Conservation (phyloP, 1,284 basidiomycete genomes). For the Lentinus polychrous region DNA sequence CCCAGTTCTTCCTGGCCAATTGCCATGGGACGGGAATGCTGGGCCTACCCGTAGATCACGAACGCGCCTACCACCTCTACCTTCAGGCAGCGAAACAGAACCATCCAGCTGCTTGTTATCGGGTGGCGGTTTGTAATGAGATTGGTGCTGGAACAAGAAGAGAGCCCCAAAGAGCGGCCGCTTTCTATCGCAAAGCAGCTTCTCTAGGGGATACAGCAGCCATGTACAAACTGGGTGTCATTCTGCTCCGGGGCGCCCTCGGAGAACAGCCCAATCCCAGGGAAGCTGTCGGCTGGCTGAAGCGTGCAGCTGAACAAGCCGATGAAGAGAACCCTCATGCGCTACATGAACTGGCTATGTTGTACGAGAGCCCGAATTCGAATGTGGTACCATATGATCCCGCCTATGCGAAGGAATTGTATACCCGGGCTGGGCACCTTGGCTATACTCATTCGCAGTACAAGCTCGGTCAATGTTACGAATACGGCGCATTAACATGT, state of each 20-base stretch:
- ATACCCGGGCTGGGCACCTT: slow-evolving; percentile 88
- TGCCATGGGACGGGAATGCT: slow-evolving; percentile 94
- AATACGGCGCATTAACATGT: slow-evolving; percentile 87
- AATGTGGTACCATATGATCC: slow-evolving; percentile 69
- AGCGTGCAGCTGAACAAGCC: slow-evolving; percentile 92
- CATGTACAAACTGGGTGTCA: slow-evolving; percentile 99
- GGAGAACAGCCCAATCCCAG: slow-evolving; percentile 83
- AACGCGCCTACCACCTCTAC: slow-evolving; percentile 97
- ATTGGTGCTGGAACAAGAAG: slow-evolving; percentile 97
- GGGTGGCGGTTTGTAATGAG: slow-evolving; percentile 98
- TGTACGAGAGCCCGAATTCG: slow-evolving; percentile 77
- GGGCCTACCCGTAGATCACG: slow-evolving; percentile 93
- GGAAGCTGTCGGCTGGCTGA: slow-evolving; percentile 93
- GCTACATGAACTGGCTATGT: slow-evolving; percentile 89
- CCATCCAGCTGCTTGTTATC: slow-evolving; percentile 91
- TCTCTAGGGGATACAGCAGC: slow-evolving; percentile 95
- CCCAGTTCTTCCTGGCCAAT: slow-evolving; percentile 99
- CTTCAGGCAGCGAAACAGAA: slow-evolving; percentile 97
- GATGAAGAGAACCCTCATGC: slow-evolving; percentile 99
- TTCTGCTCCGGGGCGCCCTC: slow-evolving; percentile 81
- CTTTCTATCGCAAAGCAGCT: slow-evolving; percentile 96
- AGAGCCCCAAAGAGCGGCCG: slow-evolving; percentile 83
- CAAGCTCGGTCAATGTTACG: slow-evolving; percentile 93
- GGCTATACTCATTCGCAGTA: slow-evolving; percentile 93
- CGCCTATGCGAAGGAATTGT: slow-evolving; percentile 78